phyloP scores from a whole-genome alignment of 2,329 filamentous ascomycete species.

The Coniochaeta sp. region DNA sequence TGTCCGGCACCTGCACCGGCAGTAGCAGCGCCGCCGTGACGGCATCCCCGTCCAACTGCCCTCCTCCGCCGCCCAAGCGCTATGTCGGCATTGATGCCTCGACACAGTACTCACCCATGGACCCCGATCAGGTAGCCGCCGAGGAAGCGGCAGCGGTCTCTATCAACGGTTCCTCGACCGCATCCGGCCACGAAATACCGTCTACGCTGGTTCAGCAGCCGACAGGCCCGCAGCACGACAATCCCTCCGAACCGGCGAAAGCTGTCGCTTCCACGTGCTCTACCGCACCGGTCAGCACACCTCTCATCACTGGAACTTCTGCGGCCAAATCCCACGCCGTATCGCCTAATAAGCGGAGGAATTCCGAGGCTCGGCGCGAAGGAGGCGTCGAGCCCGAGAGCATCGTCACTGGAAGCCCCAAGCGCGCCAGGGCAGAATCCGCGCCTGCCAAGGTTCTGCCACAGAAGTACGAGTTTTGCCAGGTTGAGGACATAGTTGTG shows the following conservation, averaged over 20 bases:
- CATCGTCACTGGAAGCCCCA: slow-evolving; percentile 24
- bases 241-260: not conserved
- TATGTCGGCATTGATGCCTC: slow-evolving; percentile 41
- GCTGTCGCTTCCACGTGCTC: not conserved
- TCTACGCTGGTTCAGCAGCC: not conserved
- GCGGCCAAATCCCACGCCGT: slow-evolving; percentile 9
- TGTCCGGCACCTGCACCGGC: slow-evolving; percentile 8
- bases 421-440: slow-evolving; percentile 45
- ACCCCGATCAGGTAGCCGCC: not conserved
- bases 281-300: slow-evolving; percentile 4
- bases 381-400: slow-evolving; percentile 9
- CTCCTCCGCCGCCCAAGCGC: slow-evolving; percentile 24
- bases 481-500: slow-evolving; percentile 79
- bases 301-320: slow-evolving; percentile 7
- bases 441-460: slow-evolving; percentile 56
- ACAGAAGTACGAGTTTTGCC: slow-evolving; percentile 70
- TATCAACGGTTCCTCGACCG: not conserved
- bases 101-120: slow-evolving; percentile 43
- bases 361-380: slow-evolving; percentile 29
- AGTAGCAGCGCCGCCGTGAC: slow-evolving; percentile 13
- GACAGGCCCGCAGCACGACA: not conserved
- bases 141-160: too few species aligned
- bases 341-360: slow-evolving; percentile 36
- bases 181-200: not conserved
- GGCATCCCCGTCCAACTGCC: slow-evolving; percentile 7